Base-by-base conservation (phyloP, 805 yeast species). In the Ogataea sp. region DNA sequence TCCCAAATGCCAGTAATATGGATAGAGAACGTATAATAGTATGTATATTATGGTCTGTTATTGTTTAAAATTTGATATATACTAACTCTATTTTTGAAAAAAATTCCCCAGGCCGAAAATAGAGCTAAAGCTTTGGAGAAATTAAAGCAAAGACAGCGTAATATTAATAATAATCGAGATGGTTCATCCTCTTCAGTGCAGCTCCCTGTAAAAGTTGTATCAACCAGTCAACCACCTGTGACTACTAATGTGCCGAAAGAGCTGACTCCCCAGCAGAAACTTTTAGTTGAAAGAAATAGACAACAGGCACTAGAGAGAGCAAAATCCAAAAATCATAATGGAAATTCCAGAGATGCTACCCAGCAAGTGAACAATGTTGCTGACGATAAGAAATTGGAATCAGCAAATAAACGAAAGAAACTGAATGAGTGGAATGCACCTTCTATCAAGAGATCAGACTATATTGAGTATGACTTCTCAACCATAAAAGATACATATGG, bases 401-500 rank as follows among this genome's bases (percentile, higher is more conserved):
- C 56, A 10, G 42, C 49, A 14, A 20, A 27, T 17, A 16, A 18
- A 58, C 49, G 28, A 49, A 21, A 9, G 10, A 32, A 33, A 23
- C 9, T 4, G 28, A 14, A 6, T 9, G 16, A 33, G 5, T 7
- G 57, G 39, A 59, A 62, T 24, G 47, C 62, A 17, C 80, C 79
- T 1, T 64, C 72, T 16, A 73, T 83, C 21, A 67, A 70, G 42
- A 75, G 71, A 38, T 66, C 71, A 26, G 88, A 83, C 49, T 84
- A 83, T 53, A 83, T 84, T 24, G 93, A 84, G 43, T 85, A 79
- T 58, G 97, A 93, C 60, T 75, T 93, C 48, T 75, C 97, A 2
- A 83, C 87, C n/a, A 83, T 94, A 87, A 75, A 76, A 45, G 96
- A 93, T 50, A 67, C 83, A 1, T 72, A 74, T 51, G 97, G 97